Conservation (phyloP, 495 filamentous ascomycete genomes). For the Hypoxylon trugodes region DNA sequence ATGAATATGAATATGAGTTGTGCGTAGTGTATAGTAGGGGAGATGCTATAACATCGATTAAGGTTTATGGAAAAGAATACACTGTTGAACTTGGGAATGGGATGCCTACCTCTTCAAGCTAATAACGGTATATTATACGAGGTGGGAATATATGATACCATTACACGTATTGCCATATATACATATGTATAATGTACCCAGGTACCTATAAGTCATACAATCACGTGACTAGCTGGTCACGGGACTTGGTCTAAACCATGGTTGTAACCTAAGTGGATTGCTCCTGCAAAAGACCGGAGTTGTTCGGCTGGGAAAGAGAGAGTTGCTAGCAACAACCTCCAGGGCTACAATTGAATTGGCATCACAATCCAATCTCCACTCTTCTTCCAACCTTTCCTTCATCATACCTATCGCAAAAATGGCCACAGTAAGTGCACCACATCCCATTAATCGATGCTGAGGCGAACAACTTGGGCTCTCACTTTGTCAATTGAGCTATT, state of each 20-base stretch:
- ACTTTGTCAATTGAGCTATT: conserved; percentile 14
- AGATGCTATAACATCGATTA: no score
- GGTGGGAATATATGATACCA: no score
- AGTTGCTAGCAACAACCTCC: conserved; percentile 44
- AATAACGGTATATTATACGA: no score
- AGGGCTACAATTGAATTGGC: no score
- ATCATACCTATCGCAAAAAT: conserved; percentile 75
- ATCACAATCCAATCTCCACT: conserved; percentile 55
- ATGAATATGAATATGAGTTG: no score
- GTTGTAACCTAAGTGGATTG: background rate
- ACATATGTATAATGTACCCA: no score
- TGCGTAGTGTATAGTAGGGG: no score
- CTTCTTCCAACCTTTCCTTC: conserved; percentile 44
- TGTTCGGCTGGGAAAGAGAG: conserved; percentile 41
- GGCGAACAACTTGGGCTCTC: background rate
- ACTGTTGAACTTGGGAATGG: no score
- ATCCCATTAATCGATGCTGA: background rate
- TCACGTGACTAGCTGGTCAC: conserved; percentile 40
- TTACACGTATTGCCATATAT: no score
- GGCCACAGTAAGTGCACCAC: conserved; percentile 75
- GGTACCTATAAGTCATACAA: no score
- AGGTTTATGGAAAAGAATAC: no score
- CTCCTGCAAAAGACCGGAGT: conserved; percentile 33
- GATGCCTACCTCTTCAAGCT: no score
- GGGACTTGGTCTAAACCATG: conserved; percentile 7